Evolutionary conservation across 169 alveolate genomes (phyloP), one percentile per base, ranked within the genome.

Genomic region (Sarcocystis neurona): DNA sequence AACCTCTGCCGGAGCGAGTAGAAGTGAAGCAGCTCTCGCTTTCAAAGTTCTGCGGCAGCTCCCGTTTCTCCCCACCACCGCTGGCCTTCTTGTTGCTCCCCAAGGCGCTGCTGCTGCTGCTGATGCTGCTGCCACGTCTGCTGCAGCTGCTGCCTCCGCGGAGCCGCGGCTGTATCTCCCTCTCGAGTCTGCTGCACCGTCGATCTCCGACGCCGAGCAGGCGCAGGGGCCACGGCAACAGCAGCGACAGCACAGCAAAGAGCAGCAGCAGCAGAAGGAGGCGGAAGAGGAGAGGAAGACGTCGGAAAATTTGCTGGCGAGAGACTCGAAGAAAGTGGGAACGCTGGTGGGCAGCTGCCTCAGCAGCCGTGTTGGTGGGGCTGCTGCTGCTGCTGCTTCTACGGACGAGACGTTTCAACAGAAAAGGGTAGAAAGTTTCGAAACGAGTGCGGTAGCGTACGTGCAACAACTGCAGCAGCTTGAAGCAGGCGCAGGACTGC

Each of bases 21-120:
- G 88, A n/a, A n/a, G n/a, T 15, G 82, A 72, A 30, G 41, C 41
- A 8, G 39, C 10, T 37, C 15, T 72, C 27, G 56, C 87, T 0
- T 56, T 87, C 79, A 58, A 56, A 41, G 80, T 70, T 8, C 63
- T 87, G 34, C 23, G 37, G 39, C 34, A 44, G 68, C 39, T 87
- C 37, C 91, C 91, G 5, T 87, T 87, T 48, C 68, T 87, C 3
- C 91, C 91, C 15, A 87, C 91, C 0, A 10, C 32, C 20, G 74
- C 87, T n/a, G 90, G 90, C 32, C 53, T 46, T 39, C 75, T 68
- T 34, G 84, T 85, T n/a, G 84, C 90, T 27, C 60, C 60, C 18
- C 60, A 58, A 58, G 75, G 74, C 53, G 12, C 27, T 80, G 79
- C 88, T 75, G 44, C 60, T 75, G 88, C 39, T 43, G 79, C 78